Base-by-base conservation (phyloP, 805 yeast species). In the Starmera caribaea region DNA sequence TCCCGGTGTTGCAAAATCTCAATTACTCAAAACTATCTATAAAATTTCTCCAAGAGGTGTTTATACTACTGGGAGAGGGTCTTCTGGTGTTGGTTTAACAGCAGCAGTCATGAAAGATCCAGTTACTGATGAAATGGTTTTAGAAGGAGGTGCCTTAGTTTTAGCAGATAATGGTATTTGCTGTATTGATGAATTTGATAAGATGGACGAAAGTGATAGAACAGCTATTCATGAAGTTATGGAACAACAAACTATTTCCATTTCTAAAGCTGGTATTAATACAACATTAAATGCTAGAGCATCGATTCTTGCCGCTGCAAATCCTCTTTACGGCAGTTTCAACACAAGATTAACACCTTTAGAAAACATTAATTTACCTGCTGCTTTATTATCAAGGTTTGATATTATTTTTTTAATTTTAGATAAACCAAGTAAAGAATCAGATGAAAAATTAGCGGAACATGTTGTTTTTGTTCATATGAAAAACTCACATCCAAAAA, bases 21-120 rank as follows among this genome's bases (percentile, higher is more conserved):
- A 92, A 71, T 68, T 92, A 55, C 69, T 92, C 47, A 92, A 92
- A 59, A 82, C 94, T 29, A 86, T 92, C 48, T 73, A 87, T 43
- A 87, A 89, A 53, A 83, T 92, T 40, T 92, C 97, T 4, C 98
- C 98, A 27, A 74, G 97, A 55, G 94, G 96, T 38, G 94, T 92
- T 27, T 92, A 92, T 61, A 92, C 98, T 8, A 92, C 98, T 1
- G 98, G 98, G 65, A 79, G 95, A 54, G 98, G 98, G 59, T 88
- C 97, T 4, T 92, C 98, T 0, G 98, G 98, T 41, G 98, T 92
- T 35, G 98, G 98, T 66, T 69, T 92, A 53, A 92, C 98, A 4
- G 98, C 98, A 2, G 98, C 98, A 0, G 98, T 92, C 30, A 88
- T 92, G 95, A 76, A 92, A 54, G 98, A 92, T 60, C 97, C 97